These are phyloP conservation scores for Apophysomyces trapeziformis DNA, from an alignment of 371 early-diverging fungal genomes.

Conservation along the genomic window DNA sequence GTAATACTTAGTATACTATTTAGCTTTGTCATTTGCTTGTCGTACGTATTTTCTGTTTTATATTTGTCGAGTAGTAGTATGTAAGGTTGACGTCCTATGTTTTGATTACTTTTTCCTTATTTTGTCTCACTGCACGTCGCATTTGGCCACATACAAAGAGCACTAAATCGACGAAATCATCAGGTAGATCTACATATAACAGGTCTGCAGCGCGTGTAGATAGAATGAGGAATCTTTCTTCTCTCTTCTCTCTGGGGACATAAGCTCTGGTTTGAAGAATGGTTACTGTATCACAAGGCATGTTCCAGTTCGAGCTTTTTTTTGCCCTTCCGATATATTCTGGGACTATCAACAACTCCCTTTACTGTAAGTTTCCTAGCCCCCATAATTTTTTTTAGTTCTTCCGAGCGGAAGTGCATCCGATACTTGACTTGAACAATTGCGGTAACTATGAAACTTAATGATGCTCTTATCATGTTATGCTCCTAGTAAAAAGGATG, in stretches of 20 bases:
- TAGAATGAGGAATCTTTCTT: too few species aligned
- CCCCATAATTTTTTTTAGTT: background rate
- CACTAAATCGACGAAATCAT: slow-evolving; percentile 1
- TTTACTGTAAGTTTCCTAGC: background rate
- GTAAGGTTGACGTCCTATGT: slow-evolving; percentile 6
- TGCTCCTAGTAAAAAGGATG: too few species aligned
- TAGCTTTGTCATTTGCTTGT: too few species aligned
- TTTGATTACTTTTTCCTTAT: slow-evolving; percentile 6
- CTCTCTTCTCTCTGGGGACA: too few species aligned
- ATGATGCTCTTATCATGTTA: background rate
- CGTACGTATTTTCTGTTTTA: too few species aligned
- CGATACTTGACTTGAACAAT: background rate
- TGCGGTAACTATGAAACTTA: background rate
- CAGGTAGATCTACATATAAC: background rate
- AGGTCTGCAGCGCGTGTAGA: background rate
- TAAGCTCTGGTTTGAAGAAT: background rate
- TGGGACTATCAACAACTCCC: background rate
- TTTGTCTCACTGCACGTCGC: background rate
- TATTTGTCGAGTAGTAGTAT: too few species aligned
- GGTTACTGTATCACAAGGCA: slow-evolving; percentile 3
- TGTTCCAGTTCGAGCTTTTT: background rate
- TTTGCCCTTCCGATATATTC: background rate
- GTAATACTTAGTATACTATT: too few species aligned
- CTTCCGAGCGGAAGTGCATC: background rate
- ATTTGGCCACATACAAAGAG: background rate